Base-by-base conservation (phyloP, 2,329 filamentous ascomycete species). In the Fusarium albosuccineum region DNA sequence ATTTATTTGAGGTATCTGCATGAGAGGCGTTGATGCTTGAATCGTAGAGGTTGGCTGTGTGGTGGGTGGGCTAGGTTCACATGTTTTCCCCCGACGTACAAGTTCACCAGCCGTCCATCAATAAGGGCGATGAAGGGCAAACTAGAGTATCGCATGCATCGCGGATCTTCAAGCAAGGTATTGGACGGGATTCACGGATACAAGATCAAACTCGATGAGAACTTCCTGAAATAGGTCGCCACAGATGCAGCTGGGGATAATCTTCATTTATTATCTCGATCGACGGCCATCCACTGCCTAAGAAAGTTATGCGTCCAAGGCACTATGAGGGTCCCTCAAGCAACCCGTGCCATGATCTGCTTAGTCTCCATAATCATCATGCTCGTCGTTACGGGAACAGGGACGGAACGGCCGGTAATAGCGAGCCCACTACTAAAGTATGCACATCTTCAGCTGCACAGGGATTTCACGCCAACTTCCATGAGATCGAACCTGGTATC, bases 261-360 rank as follows among this genome's bases (percentile, higher is more conserved):
- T 68, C 42, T 40, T 68, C 49, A 66, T 68, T 45, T 40, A 9
- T 46, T 33, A 68, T 58, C 41, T 49, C 45, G 57, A 66, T 68
- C 57, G 46, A 63, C 49, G 17, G 11, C 36, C 27, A 27, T 34
- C 48, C 57, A 52, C 37, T 49, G 29, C 49, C 66, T 68, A 56
- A 68, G 7, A 39, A 44, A 48, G 9, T 16, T 45, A 39, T 56
- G 45, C 26, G 50, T 59, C 46, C 11, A 30, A 54, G 53, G 57
- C 63, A 70, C 63, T 66, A 65, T 68, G 60, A 59, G 66, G 63
- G 60, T 49, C 58, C 34, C n/a, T 44, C 14, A 37, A 30, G 16
- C 34, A 57, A n/a, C 41, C 36, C 40, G 46, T 40, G 42, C 26
- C 33, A 36, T 41, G 49, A 64, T 64, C 53, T 55, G 37, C 60